These are phyloP conservation scores for Neurospora tetraspora DNA, from an alignment of 495 filamentous ascomycete species.

Conservation along the genomic window DNA sequence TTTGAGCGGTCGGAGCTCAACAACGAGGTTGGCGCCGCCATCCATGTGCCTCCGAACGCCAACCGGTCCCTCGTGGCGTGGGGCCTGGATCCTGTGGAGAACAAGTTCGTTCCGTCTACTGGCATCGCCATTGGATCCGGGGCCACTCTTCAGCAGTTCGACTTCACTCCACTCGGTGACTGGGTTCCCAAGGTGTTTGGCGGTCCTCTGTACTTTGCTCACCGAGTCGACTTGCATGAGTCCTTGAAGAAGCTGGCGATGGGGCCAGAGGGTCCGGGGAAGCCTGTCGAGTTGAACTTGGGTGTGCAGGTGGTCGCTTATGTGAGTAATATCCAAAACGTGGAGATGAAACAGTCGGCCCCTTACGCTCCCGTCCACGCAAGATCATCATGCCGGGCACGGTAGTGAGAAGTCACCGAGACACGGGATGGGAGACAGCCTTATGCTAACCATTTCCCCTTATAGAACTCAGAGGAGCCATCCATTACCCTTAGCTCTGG, in stretches of 20 bases:
- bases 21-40: constrained; percentile 47
- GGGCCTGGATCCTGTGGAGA: constrained; percentile 31
- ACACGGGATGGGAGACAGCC: neutral
- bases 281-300: constrained; percentile 26
- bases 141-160: constrained; percentile 22
- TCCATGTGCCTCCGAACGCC: constrained; percentile 40
- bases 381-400: neutral
- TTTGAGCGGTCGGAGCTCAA: constrained; percentile 40
- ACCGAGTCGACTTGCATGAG: constrained; percentile 33
- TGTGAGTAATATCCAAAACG: constrained; percentile 8
- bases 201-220: constrained; percentile 14
- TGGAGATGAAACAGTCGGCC: neutral
- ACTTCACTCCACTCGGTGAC: constrained; percentile 10
- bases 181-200: constrained; percentile 8
- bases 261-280: constrained; percentile 21
- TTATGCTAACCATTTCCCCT: neutral
- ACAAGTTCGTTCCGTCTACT: constrained; percentile 20
- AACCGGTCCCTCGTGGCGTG: constrained; percentile 34
- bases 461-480: constrained; percentile 29
- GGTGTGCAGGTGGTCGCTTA: constrained; percentile 17
- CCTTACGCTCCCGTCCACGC: constrained; percentile 11
- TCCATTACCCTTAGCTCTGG: constrained; percentile 28
- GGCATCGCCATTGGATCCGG: constrained; percentile 25
- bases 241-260: constrained; percentile 30
- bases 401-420: neutral